A percentile compares a stretch with the other conserved stretches of the same genome.
phyloP scores from a whole-genome alignment of 345 rosid species.

The Physaria fendleri region DNA sequence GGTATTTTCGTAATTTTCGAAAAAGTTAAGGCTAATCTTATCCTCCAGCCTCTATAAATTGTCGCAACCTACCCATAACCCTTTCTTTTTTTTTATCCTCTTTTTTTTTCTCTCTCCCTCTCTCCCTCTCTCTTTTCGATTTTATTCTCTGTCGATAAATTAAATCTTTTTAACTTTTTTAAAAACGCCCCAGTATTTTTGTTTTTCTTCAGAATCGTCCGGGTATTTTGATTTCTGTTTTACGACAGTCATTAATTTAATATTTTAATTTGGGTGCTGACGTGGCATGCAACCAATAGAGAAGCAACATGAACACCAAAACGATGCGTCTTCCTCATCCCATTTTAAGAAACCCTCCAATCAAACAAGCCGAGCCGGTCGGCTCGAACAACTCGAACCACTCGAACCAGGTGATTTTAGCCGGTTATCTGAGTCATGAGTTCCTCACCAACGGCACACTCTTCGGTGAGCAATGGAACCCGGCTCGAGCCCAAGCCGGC shows the following conservation, averaged over 20 bases:
- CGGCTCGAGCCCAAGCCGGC: constrained; percentile 26
- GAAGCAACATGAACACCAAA: constrained; percentile 45
- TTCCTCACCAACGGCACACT: constrained; percentile 73
- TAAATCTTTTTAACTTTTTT: neutral
- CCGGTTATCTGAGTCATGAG: constrained; percentile 83
- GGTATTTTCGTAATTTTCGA: constrained; percentile 21
- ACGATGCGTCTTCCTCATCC: too few species aligned
- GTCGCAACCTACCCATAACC: neutral
- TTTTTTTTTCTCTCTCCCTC: neutral
- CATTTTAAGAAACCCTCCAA: too few species aligned
- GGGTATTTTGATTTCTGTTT: neutral
- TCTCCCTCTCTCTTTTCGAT: neutral
- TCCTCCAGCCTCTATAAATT: constrained; percentile 30
- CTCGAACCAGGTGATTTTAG: too few species aligned
- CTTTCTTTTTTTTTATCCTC: neutral
- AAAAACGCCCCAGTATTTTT: neutral
- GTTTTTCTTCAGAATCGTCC: too few species aligned
- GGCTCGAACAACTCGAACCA: constrained; percentile 44
- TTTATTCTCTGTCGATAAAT: neutral
- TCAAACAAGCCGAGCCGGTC: constrained; percentile 24
- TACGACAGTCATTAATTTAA: neutral
- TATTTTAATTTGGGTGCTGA: constrained; percentile 24
- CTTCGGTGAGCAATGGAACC: constrained; percentile 56
- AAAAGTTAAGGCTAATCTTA: neutral
- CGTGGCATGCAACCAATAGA: constrained; percentile 63